Conservation (phyloP, 805 yeast species). For the Saccharomycopsis capsularis region DNA sequence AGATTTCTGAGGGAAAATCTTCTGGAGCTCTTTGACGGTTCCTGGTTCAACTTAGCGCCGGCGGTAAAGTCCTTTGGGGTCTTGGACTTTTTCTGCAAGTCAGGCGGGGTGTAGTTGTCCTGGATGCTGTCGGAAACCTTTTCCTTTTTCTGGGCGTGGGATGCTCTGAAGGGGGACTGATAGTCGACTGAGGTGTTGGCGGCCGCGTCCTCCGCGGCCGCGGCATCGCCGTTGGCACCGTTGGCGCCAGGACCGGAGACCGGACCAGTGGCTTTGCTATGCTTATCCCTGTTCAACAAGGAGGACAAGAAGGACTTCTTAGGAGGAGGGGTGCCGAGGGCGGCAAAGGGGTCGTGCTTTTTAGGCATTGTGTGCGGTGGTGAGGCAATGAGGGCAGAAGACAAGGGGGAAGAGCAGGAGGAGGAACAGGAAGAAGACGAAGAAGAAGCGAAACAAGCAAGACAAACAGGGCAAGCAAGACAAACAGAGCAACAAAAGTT, state of each 20-base stretch:
- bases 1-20: constrained; percentile 3
- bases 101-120: constrained; percentile 19
- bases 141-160: constrained; percentile 5
- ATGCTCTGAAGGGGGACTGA: constrained; percentile 16
- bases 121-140: constrained; percentile 3
- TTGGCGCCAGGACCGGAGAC: not conserved
- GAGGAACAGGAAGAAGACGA: not conserved
- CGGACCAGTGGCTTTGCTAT: not conserved
- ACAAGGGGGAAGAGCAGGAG: not conserved
- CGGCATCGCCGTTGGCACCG: not conserved
- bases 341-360: constrained; percentile 21
- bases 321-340: constrained; percentile 7
- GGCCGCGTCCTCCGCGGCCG: not conserved
- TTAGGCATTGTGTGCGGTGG: constrained; percentile 17
- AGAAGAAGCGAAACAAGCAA: too few species aligned
- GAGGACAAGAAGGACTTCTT: constrained; percentile 17
- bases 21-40: constrained; percentile 1
- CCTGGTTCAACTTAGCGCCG: constrained; percentile 16
- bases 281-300: constrained; percentile 3
- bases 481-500: too few species aligned
- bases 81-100: constrained; percentile 17
- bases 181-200: not conserved
- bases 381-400: too few species aligned
- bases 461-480: too few species aligned
- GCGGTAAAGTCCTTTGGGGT: constrained; percentile 18